These are phyloP conservation scores for Incumbomyces delicatus DNA, from an alignment of 2,329 filamentous ascomycete genomes.

Conservation along the genomic window DNA sequence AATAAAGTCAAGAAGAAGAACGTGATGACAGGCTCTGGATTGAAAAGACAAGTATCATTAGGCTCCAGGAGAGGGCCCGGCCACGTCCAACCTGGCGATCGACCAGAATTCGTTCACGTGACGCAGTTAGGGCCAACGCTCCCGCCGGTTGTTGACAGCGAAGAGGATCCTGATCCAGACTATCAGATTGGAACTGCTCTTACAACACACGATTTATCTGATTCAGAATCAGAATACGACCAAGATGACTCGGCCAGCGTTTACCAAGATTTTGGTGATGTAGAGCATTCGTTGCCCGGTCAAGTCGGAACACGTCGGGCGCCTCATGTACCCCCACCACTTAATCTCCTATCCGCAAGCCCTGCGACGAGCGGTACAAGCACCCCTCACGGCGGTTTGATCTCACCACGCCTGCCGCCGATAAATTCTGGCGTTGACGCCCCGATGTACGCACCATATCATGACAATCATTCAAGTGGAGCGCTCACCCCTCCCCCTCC, in stretches of 20 bases:
- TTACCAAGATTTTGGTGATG: conserved; percentile 2
- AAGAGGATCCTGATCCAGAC: conserved; percentile 22
- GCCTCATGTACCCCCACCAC: background rate
- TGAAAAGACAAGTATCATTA: conserved; percentile 30
- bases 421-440: background rate
- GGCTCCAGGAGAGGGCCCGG: conserved; percentile 33
- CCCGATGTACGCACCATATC: background rate
- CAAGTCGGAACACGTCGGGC: conserved; percentile 16
- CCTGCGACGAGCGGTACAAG: too few relatives aligned
- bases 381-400: background rate
- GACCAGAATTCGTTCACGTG: background rate
- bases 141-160: conserved; percentile 12
- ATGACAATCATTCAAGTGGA: conserved; percentile 22
- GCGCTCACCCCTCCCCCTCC: conserved; percentile 17
- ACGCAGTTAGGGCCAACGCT: background rate
- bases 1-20: conserved; percentile 14
- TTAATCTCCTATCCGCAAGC: background rate
- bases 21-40: conserved; percentile 15
- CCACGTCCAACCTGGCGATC: conserved; percentile 20
- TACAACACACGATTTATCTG: conserved; percentile 29
- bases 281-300: conserved; percentile 19
- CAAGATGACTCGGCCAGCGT: conserved; percentile 7
- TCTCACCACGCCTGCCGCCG: conserved; percentile 1
- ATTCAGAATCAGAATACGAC: conserved; percentile 22
- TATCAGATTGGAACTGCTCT: conserved; percentile 16